Evolutionary conservation across 2,329 filamentous ascomycete genomes (phyloP), one percentile per base, ranked within the genome.

Genomic region (Fusarium chuoi): DNA sequence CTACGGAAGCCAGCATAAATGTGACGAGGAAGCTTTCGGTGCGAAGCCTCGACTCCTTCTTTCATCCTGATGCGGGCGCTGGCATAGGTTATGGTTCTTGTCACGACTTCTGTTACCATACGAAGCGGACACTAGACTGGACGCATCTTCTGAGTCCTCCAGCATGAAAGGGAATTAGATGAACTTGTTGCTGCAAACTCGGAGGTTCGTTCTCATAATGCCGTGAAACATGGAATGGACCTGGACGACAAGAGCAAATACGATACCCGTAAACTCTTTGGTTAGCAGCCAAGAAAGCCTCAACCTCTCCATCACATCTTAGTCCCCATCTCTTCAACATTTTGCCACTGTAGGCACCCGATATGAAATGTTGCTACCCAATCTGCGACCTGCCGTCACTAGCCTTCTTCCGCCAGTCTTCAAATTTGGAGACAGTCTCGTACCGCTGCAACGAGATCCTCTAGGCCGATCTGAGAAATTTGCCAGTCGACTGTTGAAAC

Each of bases 301-400:
- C 36, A 30, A 38, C 33, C 36, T 60, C 38, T 33, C 41, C 38
- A 41, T 62, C 54, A 45, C 35, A 55, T 67, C 41, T 54, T 59
- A 55, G 52, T 51, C 38, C 52, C 52, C 48, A 33, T 45, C 33
- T 55, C 71, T 44, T 58, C 58, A 64, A 20, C 70, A 62, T 39
- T 74, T 72, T 58, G 68, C 71, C 71, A 75, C 71, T 49, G 42
- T 58, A 58, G 67, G 39, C 56, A 51, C 71, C 67, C 39, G 51
- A 68, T 42, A 58, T 36, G 36, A 62, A 55, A 42, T 28, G 30
- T 55, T 67, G 54, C 62, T 48, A 55, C 51, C 51, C 44, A 44
- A 74, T 20, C 49, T 46, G 57, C 57, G 66, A 64, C 54, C 55
- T 44, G 14, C 35, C n/a, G 44, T 55, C 44, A 45, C 59, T 62